Conservation (phyloP, 1,284 basidiomycete genomes). For the Sanghuangporus sanghuang region DNA sequence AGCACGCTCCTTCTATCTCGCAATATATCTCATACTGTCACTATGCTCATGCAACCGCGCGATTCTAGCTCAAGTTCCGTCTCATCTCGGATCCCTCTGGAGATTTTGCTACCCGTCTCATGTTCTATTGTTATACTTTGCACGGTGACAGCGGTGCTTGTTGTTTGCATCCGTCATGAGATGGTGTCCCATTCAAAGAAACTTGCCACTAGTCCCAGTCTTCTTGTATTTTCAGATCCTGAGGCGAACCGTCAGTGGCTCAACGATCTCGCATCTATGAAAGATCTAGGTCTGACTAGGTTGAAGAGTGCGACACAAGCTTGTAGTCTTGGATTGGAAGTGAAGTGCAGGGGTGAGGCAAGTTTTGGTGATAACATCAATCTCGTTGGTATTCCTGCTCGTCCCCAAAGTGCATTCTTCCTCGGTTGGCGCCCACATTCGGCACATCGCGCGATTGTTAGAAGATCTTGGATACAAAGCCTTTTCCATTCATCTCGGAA, state of each 20-base stretch:
- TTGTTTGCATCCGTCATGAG: neutral
- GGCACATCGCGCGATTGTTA: neutral
- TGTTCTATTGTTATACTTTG: neutral
- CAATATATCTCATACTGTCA: neutral
- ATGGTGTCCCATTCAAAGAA: neutral
- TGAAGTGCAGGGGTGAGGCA: neutral
- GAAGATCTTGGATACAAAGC: neutral
- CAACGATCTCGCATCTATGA: neutral
- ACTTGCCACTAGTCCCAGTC: neutral
- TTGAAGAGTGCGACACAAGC: neutral
- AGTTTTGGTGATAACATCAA: neutral
- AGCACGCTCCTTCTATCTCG: neutral
- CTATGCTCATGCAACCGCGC: neutral
- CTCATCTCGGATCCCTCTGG: neutral
- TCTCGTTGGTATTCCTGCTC: neutral
- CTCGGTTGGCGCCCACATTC: neutral
- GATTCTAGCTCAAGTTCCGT: neutral
- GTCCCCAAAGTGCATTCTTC: neutral
- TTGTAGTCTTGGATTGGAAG: neutral
- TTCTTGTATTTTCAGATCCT: neutral
- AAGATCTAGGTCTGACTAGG: neutral
- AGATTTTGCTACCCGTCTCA: neutral
- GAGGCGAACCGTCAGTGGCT: conserved; percentile 3
- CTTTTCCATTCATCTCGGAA: neutral
- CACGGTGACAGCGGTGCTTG: neutral